Conservation (phyloP, 371 early-diverging fungal genomes). For the Rhizopus arrhizus region DNA sequence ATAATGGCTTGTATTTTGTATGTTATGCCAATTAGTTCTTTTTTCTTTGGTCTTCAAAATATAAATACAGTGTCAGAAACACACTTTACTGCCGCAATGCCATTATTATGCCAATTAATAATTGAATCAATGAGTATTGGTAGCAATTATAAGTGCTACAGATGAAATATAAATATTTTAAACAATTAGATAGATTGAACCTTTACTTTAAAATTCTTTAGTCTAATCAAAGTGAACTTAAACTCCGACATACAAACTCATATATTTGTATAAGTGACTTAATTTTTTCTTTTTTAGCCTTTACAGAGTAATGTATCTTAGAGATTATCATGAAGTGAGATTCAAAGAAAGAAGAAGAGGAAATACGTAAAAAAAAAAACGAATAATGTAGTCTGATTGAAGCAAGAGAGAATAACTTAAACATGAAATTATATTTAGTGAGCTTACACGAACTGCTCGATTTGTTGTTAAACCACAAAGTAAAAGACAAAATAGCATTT, state of each 20-base stretch:
- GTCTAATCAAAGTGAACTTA: too few species aligned
- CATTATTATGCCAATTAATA: too few species aligned
- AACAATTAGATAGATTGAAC: too few species aligned
- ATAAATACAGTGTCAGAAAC: too few species aligned
- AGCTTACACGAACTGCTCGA: not conserved
- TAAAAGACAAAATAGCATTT: not conserved
- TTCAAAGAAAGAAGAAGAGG: constrained; percentile 2
- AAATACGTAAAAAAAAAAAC: not conserved
- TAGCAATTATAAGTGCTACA: too few species aligned
- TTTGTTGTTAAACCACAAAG: not conserved
- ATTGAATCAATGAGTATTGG: too few species aligned
- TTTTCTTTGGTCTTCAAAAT: too few species aligned
- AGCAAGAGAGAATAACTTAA: not conserved
- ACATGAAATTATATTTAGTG: not conserved
- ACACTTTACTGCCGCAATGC: too few species aligned
- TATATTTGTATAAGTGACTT: not conserved
- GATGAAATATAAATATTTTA: too few species aligned
- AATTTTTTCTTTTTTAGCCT: not conserved
- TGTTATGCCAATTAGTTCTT: too few species aligned
- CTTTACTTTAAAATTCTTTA: too few species aligned
- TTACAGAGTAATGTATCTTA: constrained; percentile 1
- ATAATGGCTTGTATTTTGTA: too few species aligned
- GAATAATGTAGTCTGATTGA: not conserved
- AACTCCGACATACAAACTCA: not conserved
- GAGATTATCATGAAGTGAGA: not conserved